Evolutionary conservation across 2,329 filamentous ascomycete genomes (phyloP).

Genomic region (Fusarium pseudoanthophilum): DNA sequence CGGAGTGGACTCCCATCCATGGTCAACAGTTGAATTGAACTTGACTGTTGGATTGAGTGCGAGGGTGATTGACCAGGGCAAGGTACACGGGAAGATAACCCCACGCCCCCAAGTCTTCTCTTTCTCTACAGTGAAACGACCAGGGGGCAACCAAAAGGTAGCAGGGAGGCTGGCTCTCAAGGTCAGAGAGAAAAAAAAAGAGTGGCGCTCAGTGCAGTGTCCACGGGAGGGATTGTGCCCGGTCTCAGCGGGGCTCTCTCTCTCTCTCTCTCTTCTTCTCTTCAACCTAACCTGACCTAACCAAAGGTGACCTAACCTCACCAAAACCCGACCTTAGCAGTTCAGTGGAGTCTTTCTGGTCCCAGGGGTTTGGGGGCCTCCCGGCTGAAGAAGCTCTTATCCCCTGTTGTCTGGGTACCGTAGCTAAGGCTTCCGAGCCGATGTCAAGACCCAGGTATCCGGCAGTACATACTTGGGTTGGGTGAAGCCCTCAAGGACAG

Average conservation of each 20-base stretch:
- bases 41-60: neutral
- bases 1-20: constrained; percentile 14
- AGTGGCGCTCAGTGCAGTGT: constrained; percentile 19
- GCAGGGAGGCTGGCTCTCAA: constrained; percentile 22
- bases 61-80: constrained; percentile 22
- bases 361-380: constrained; percentile 21
- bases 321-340: constrained; percentile 22
- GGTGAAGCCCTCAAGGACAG: constrained; percentile 15
- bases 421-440: constrained; percentile 13
- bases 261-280: constrained; percentile 1
- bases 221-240: constrained; percentile 30
- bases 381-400: constrained; percentile 22
- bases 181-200: constrained; percentile 5
- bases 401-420: constrained; percentile 35
- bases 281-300: constrained; percentile 5
- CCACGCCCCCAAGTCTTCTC: constrained; percentile 26
- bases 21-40: constrained; percentile 2
- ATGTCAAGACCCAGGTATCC: constrained; percentile 26
- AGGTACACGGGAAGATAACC: constrained; percentile 34
- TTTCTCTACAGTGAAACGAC: constrained; percentile 20
- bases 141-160: constrained; percentile 19
- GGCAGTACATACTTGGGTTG: neutral
- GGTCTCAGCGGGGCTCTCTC: constrained; percentile 30
- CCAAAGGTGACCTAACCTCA: constrained; percentile 7
- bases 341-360: constrained; percentile 20